Evolutionary conservation across 1,284 basidiomycete species (phyloP), one percentile per base, ranked within the genome.

Genomic region (Microbotryum saponariae): DNA sequence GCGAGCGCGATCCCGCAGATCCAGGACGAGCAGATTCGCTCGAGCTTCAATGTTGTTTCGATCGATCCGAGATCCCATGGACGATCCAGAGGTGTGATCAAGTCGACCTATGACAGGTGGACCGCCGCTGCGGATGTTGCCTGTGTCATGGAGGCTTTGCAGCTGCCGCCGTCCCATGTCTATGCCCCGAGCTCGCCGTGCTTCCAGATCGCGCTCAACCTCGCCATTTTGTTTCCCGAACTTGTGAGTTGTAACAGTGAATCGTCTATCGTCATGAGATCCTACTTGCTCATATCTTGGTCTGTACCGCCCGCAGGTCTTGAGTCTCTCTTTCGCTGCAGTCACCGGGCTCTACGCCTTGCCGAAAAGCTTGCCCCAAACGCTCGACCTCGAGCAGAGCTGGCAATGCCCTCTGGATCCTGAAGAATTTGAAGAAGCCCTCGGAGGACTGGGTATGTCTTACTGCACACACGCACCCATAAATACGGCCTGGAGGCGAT

Each of bases 101-200:
- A 47, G 23, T 49, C 61, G 4, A 14, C 45, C 14, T 54, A 59
- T 37, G 61, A 63, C 29, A 37, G 46, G 4, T 56, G 46, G 33
- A 58, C 56, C n/a, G 53, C 48, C 1, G 61, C 61, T 3, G 61
- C 61, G 42, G 61, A 63, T 50, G 42, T 63, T 27, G 61, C 61
- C 4, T 60, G 59, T 33, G 58, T 58, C 21, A 54, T 60, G 29
- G 54, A 63, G 37, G 61, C 61, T 6, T 54, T 63, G 5, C 33
- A 49, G 23, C 31, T 63, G 2, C 54, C 58, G 18, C 61, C 58
- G 2, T n/a, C 33, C 3, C 50, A 46, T 1, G 7, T 63, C 6
- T 63, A 52, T 20, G 61, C 58, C 7, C 57, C 61, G 9, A 54
- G 57, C 27, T 53, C 27, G 5, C 59, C 58, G 21, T 46, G 49